phyloP scores from a whole-genome alignment of 1,284 basidiomycete species.

The Pyrrhoderma lamaoense region DNA sequence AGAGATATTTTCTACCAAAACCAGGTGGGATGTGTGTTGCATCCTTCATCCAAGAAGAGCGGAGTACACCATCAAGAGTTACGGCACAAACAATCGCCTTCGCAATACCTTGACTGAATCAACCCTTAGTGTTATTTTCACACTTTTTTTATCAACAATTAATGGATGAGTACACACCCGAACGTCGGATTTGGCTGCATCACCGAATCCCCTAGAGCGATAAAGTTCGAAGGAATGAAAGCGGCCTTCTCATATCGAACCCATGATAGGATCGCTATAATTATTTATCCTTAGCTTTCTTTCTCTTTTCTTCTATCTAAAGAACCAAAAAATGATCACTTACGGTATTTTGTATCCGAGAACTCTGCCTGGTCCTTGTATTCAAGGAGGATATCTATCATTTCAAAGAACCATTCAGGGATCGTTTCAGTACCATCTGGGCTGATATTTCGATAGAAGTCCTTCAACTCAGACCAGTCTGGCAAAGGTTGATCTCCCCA shows the following conservation, averaged over 20 bases:
- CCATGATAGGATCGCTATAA: slow-evolving; percentile 15
- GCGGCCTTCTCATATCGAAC: slow-evolving; percentile 14
- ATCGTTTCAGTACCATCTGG: slow-evolving; percentile 2
- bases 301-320: no score
- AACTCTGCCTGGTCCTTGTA: slow-evolving; percentile 1
- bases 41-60: background rate
- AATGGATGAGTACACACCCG: slow-evolving; percentile 14
- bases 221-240: slow-evolving; percentile 16
- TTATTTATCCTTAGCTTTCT: background rate
- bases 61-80: slow-evolving; percentile 16
- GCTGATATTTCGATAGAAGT: slow-evolving; percentile 4
- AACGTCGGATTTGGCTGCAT: slow-evolving; percentile 17
- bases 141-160: no score
- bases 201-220: slow-evolving; percentile 17
- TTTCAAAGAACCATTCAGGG: slow-evolving; percentile 10
- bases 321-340: background rate
- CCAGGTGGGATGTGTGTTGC: background rate
- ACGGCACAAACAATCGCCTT: slow-evolving; percentile 16
- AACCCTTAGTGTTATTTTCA: background rate
- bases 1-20: slow-evolving; percentile 10
- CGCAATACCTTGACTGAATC: slow-evolving; percentile 17
- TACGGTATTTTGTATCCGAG: slow-evolving; percentile 11
- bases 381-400: slow-evolving; percentile 10
- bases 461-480: slow-evolving; percentile 11
- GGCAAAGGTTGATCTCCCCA: slow-evolving; percentile 11